Evolutionary conservation across 2,329 filamentous ascomycete genomes (phyloP).

Genomic region (Juglanconis sp.): DNA sequence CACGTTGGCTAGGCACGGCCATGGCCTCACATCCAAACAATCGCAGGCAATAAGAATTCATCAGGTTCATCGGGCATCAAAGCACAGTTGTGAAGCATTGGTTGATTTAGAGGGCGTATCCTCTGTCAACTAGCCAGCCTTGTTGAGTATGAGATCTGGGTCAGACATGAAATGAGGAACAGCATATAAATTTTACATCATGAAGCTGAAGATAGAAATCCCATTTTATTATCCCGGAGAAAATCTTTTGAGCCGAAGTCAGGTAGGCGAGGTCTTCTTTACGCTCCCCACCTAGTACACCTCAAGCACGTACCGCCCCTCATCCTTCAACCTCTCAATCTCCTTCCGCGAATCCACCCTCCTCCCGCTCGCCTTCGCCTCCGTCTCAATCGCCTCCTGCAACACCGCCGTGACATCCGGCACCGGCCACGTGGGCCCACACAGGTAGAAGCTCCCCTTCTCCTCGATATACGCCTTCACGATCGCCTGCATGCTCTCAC

Average conservation of each 20-base stretch:
- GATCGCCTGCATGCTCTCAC: slow-evolving; percentile 79
- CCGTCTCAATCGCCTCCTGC: slow-evolving; percentile 81
- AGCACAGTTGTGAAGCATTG: too few relatives aligned
- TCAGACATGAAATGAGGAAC: too few relatives aligned
- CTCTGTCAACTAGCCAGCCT: too few relatives aligned
- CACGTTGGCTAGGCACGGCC: too few relatives aligned
- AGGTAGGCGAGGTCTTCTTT: background rate
- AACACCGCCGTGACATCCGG: slow-evolving; percentile 93
- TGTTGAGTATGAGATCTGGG: too few relatives aligned
- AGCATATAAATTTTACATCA: too few relatives aligned
- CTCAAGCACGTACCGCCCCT: slow-evolving; percentile 89
- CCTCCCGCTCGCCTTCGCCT: slow-evolving; percentile 67
- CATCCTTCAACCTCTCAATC: slow-evolving; percentile 97
- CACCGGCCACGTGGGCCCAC: slow-evolving; percentile 96
- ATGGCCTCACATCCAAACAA: too few relatives aligned
- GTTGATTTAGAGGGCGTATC: too few relatives aligned
- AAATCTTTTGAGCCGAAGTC: background rate
- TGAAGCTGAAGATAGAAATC: background rate
- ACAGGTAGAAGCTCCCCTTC: slow-evolving; percentile 93
- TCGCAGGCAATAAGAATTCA: too few relatives aligned
- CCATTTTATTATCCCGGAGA: too few relatives aligned
- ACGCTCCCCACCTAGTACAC: slow-evolving; percentile 67
- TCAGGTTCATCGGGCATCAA: too few relatives aligned
- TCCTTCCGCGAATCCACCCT: slow-evolving; percentile 85
- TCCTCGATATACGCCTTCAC: slow-evolving; percentile 81